These are phyloP conservation scores for Backusella liffmaniae DNA, from an alignment of 192 early-diverging fungal genomes.

Conservation along the genomic window DNA sequence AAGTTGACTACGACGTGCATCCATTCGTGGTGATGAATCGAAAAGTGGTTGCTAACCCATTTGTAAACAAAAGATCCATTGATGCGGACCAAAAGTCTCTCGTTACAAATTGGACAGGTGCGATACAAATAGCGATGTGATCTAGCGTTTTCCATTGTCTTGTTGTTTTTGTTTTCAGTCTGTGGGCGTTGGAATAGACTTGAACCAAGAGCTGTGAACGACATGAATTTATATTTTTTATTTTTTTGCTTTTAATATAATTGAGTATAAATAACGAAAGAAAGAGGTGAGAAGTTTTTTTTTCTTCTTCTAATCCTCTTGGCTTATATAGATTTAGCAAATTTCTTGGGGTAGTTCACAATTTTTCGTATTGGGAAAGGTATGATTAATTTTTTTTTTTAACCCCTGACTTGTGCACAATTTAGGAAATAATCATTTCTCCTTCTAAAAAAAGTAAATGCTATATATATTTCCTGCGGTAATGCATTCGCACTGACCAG, in stretches of 20 bases:
- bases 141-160: background rate
- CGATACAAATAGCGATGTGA: constrained; percentile 10
- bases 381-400: constrained; percentile 1
- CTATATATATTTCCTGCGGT: background rate
- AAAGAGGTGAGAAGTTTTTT: background rate
- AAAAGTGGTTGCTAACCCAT: constrained; percentile 26
- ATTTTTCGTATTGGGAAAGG: background rate
- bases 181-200: background rate
- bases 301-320: background rate
- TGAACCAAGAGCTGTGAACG: background rate
- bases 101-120: constrained; percentile 27
- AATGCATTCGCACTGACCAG: constrained; percentile 1
- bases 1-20: constrained; percentile 30
- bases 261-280: no score
- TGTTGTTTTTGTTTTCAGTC: background rate
- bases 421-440: background rate
- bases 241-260: background rate
- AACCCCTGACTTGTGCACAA: background rate
- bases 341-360: background rate
- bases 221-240: background rate
- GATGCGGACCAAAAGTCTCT: constrained; percentile 26
- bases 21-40: constrained; percentile 19
- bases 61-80: constrained; percentile 29
- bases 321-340: background rate
- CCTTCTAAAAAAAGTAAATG: background rate